A percentile compares a stretch with the other conserved stretches of the same genome.
Conservation (phyloP, 768 basidiomycete species). For the Suillus fuscotomentosus region DNA sequence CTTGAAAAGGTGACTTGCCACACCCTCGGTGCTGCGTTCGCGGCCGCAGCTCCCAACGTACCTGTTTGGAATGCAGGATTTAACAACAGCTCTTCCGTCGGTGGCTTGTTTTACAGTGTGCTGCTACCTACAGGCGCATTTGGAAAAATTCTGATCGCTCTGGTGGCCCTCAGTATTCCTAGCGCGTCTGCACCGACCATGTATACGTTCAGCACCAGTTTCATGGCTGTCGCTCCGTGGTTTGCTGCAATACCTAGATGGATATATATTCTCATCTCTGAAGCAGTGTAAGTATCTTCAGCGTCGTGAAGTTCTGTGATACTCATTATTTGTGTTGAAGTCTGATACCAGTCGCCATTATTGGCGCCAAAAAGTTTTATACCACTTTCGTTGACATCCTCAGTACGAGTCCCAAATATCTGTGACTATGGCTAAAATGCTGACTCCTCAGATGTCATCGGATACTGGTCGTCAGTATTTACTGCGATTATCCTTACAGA, state of each 20-base stretch:
- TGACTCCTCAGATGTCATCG: conserved; percentile 35
- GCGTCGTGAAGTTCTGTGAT: background rate
- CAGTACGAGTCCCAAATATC: conserved; percentile 21
- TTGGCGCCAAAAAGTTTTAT: conserved; percentile 45
- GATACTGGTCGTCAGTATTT: conserved; percentile 42
- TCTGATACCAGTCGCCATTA: conserved; percentile 45
- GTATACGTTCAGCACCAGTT: conserved; percentile 51
- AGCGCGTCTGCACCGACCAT: conserved; percentile 59
- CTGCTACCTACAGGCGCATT: conserved; percentile 41
- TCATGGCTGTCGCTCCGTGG: conserved; percentile 37
- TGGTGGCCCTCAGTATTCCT: conserved; percentile 53
- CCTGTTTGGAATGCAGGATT: conserved; percentile 41
- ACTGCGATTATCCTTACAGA: conserved; percentile 40
- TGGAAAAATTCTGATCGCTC: conserved; percentile 45
- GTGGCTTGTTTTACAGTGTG: conserved; percentile 41
- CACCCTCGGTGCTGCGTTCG: conserved; percentile 45
- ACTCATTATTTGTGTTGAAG: conserved; percentile 20
- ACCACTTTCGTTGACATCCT: conserved; percentile 42
- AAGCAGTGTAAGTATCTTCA: conserved; percentile 36
- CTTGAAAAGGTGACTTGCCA: conserved; percentile 36
- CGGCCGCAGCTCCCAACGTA: conserved; percentile 37
- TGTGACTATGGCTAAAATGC: background rate
- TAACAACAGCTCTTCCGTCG: conserved; percentile 40
- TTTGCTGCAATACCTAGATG: conserved; percentile 42
- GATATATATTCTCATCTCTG: conserved; percentile 45